A percentile compares a stretch with the other conserved stretches of the same genome.
These are phyloP conservation scores for Colletotrichum tropicicola DNA, from an alignment of 2,329 filamentous ascomycete genomes.

Conservation along the genomic window DNA sequence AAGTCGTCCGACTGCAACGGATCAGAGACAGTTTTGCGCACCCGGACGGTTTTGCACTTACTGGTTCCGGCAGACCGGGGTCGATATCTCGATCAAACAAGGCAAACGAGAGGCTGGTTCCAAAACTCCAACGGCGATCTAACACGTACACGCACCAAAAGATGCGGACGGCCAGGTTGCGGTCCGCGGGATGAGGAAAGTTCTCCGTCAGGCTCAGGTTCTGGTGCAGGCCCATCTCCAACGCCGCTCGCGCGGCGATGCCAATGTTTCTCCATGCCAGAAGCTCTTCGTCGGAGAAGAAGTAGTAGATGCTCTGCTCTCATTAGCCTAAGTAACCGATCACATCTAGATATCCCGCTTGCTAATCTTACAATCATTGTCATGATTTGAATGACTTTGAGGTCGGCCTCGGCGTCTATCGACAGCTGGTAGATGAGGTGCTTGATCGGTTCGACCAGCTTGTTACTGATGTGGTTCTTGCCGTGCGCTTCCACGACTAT, in stretches of 20 bases:
- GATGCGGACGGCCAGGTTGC: constrained; percentile 44
- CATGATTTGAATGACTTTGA: constrained; percentile 43
- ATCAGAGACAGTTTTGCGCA: background rate
- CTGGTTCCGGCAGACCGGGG: constrained; percentile 54
- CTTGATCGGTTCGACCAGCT: constrained; percentile 41
- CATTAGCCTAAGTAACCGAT: too few relatives aligned
- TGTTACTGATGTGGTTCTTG: constrained; percentile 36
- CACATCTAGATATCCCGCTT: too few relatives aligned
- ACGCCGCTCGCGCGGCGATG: constrained; percentile 52
- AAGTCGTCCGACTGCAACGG: constrained; percentile 38
- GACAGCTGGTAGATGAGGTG: constrained; percentile 17
- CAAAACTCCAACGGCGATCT: constrained; percentile 61
- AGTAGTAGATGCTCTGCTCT: constrained; percentile 49
- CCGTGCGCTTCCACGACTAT: constrained; percentile 43
- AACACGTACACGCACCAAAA: constrained; percentile 64
- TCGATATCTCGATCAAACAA: constrained; percentile 60
- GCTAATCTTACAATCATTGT: constrained; percentile 40
- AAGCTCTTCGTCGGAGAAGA: constrained; percentile 57
- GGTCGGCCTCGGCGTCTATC: constrained; percentile 38
- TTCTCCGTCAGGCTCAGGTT: constrained; percentile 51
- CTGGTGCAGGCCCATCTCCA: constrained; percentile 59
- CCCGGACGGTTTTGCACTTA: constrained; percentile 27
- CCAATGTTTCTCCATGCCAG: constrained; percentile 58
- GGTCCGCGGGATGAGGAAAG: constrained; percentile 40
- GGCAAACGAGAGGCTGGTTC: constrained; percentile 58